Evolutionary conservation across 768 basidiomycete genomes (phyloP).

Genomic region (Pisolithus albus): DNA sequence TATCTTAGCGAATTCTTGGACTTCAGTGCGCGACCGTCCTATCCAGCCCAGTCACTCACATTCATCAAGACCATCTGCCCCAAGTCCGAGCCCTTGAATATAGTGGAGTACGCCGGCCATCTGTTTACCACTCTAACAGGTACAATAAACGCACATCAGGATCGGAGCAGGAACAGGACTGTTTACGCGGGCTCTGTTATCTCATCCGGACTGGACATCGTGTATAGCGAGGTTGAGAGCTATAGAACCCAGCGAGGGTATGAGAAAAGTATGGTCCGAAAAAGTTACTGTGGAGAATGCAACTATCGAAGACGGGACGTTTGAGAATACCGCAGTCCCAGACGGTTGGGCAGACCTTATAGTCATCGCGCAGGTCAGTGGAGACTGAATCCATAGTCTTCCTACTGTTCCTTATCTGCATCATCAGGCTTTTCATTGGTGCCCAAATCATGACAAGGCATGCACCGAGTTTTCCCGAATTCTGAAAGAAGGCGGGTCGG

Average conservation of each 20-base stretch:
- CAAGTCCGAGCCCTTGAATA: constrained; percentile 39
- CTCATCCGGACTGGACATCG: constrained; percentile 48
- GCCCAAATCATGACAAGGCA: constrained; percentile 69
- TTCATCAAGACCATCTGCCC: constrained; percentile 49
- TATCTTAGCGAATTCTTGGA: background rate
- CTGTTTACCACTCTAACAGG: background rate
- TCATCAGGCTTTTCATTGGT: constrained; percentile 88
- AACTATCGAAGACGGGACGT: constrained; percentile 56
- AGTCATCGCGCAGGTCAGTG: constrained; percentile 62
- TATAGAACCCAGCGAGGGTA: constrained; percentile 81
- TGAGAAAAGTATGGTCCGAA: constrained; percentile 66
- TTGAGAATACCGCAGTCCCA: constrained; percentile 50
- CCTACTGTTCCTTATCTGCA: constrained; percentile 2
- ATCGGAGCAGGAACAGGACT: constrained; percentile 85
- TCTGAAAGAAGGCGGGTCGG: constrained; percentile 65
- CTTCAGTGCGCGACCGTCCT: constrained; percentile 72
- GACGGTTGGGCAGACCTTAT: constrained; percentile 74
- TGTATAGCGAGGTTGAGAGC: constrained; percentile 53
- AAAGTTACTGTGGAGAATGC: constrained; percentile 49
- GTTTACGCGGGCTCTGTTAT: constrained; percentile 76
- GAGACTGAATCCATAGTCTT: background rate
- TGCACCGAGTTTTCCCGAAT: constrained; percentile 72
- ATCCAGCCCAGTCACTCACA: constrained; percentile 56
- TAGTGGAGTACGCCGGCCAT: constrained; percentile 55
- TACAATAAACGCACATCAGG: constrained; percentile 33